Base-by-base conservation (phyloP, 2,329 filamentous ascomycete species). In the Colletotrichum melonis region DNA sequence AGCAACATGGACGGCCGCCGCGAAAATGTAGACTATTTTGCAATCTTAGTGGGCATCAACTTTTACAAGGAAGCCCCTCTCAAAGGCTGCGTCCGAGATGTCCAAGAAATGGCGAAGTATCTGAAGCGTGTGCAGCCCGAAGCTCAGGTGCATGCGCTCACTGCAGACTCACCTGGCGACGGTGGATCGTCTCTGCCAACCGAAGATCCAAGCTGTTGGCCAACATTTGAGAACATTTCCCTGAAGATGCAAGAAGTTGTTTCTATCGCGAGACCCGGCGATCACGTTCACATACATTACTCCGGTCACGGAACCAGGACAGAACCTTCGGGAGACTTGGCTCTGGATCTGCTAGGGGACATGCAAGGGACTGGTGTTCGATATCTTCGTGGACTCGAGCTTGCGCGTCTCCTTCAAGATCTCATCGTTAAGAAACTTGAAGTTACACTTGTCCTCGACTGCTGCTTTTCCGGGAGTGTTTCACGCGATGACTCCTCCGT, bases 401-500 rank as follows among this genome's bases (percentile, higher is more conserved):
- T 60, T 8, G 32, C 58, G 3, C 14, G 32, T 11, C 4, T 60
- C 16, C 58, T 60, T 26, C 6, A 12, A 5, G 58, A 60, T 22
- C 58, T 46, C n/a, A 32, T 60, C 58, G 19, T 60, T 7, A 60
- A 60, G 58, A 38, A 60, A 42, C 58, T 42, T 24, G 8, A 60
- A 24, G n/a, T 42, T n/a, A 42, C 32, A 42, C 16, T 60, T 28
- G 58, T 60, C 42, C 58, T 38, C 32, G 35, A 60, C 22, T 60
- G 58, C n/a, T 60, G 58, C 58, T 60, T 60, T 42, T 60, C 58
- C 24, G 58, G 58, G 19, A n/a, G 58, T 11, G 22, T 60, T 46
- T 60, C n/a, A 28, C 58, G 58, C 30, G 58, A 60, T 60, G 58
- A 60, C 58, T 38, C 58, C 32, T 60, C 58, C 30, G 19, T 60